Evolutionary conservation across 176 grass and related monocot genomes (phyloP).

Genomic region (Leersia perrieri): DNA sequence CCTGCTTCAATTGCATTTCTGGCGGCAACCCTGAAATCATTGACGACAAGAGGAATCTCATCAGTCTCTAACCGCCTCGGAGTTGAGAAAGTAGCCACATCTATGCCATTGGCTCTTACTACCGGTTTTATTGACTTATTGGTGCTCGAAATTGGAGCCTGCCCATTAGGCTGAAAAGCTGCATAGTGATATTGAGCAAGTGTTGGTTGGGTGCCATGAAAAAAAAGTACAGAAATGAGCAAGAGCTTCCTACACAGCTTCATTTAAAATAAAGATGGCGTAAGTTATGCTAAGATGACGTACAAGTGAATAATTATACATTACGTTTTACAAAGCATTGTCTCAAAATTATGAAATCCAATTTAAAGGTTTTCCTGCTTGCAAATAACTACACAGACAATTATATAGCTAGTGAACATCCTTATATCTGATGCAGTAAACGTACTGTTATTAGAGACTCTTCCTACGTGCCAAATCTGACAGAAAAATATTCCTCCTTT

Average conservation of each 20-base stretch:
- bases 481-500: constrained; percentile 67
- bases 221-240: background rate
- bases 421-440: background rate
- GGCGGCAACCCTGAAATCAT: constrained; percentile 57
- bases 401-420: background rate
- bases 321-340: background rate
- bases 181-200: background rate
- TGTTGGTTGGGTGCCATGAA: background rate
- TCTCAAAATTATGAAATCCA: background rate
- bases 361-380: background rate
- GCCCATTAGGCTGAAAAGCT: constrained; percentile 63
- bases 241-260: background rate
- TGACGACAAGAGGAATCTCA: constrained; percentile 54
- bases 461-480: constrained; percentile 65
- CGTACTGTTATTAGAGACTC: constrained; percentile 53
- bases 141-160: constrained; percentile 60
- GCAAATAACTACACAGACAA: background rate
- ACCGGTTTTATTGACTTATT: constrained; percentile 44
- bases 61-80: constrained; percentile 45
- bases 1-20: constrained; percentile 71
- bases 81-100: constrained; percentile 23
- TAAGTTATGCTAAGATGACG: background rate
- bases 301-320: background rate
- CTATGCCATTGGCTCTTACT: constrained; percentile 37
- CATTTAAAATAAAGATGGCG: background rate